Evolutionary conservation across 768 basidiomycete species (phyloP).

Genomic region (Tephrocybe rancida): DNA sequence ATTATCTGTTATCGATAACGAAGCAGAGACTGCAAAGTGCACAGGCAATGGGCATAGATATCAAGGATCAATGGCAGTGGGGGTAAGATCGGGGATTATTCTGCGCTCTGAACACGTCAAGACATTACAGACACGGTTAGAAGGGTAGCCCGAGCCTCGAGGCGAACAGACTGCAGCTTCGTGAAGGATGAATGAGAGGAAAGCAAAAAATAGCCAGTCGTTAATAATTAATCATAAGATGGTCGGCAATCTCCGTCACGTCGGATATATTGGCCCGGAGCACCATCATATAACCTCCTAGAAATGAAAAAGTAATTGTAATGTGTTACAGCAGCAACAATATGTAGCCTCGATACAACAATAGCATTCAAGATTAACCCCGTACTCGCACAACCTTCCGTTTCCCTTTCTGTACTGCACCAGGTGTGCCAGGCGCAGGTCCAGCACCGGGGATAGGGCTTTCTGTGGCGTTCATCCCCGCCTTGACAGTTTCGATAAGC

Average conservation of each 20-base stretch:
- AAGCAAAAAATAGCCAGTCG: background rate
- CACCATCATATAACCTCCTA: background rate
- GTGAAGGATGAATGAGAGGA: background rate
- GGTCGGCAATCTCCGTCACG: constrained; percentile 11
- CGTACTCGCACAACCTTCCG: constrained; percentile 79
- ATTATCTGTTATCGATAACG: constrained; percentile 13
- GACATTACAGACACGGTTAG: background rate
- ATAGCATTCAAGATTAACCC: constrained; percentile 35
- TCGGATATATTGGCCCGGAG: background rate
- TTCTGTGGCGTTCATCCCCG: constrained; percentile 76
- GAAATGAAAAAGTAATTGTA: background rate
- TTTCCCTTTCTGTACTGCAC: constrained; percentile 67
- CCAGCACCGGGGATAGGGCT: constrained; percentile 37
- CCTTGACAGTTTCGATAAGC: constrained; percentile 82
- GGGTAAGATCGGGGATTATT: background rate
- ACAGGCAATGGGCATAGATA: too few relatives aligned
- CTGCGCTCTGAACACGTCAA: too few relatives aligned
- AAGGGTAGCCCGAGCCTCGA: background rate
- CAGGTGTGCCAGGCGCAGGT: constrained; percentile 39
- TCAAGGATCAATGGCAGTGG: background rate
- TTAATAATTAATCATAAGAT: background rate
- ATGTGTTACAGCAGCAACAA: background rate
- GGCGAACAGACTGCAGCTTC: background rate
- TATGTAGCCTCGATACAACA: constrained; percentile 1
- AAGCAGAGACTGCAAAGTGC: background rate